Conservation (phyloP, 2,329 filamentous ascomycete genomes). For the Daldinia eschscholtzii region DNA sequence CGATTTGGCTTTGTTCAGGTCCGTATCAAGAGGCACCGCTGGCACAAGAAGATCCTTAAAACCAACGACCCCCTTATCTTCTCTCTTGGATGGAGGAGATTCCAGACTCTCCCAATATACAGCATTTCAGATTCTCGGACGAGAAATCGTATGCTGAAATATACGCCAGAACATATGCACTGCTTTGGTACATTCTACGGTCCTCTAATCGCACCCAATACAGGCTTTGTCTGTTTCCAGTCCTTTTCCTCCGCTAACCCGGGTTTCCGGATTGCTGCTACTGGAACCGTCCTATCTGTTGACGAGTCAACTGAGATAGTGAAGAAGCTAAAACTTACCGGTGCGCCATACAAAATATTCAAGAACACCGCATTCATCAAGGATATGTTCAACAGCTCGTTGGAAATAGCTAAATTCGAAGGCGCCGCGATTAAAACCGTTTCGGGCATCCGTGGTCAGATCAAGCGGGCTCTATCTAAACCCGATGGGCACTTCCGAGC, state of each 20-base stretch:
- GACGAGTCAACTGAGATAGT: conserved; percentile 98
- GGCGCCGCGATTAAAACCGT: conserved; percentile 96
- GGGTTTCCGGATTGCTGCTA: conserved; percentile 94
- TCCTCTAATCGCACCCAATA: conserved; percentile 93
- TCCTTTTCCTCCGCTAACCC: conserved; percentile 86
- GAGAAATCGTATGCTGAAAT: conserved; percentile 97
- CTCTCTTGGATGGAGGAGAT: conserved; percentile 94
- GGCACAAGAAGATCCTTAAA: conserved; percentile 99
- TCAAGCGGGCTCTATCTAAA: conserved; percentile 93
- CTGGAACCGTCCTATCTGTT: conserved; percentile 91
- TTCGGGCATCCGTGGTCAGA: conserved; percentile 93
- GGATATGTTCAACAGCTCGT: conserved; percentile 93
- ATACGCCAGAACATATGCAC: conserved; percentile 99
- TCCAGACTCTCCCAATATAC: conserved; percentile 78
- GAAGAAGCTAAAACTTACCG: conserved; percentile 98
- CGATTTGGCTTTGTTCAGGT: conserved; percentile 96
- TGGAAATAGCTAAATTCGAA: conserved; percentile 98
- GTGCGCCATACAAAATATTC: conserved; percentile 96
- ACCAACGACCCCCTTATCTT: conserved; percentile 98
- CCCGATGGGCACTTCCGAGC: conserved; percentile 96
- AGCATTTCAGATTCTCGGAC: conserved; percentile 94
- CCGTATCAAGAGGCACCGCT: conserved; percentile 95
- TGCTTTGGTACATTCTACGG: conserved; percentile 97
- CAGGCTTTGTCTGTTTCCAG: conserved; percentile 94
- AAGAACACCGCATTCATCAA: conserved; percentile 99